Percentiles rank a stretch among this genome's conserved stretches.
These are phyloP conservation scores for Rehmannia glutinosa DNA, from an alignment of 257 asterid species.

Conservation along the genomic window DNA sequence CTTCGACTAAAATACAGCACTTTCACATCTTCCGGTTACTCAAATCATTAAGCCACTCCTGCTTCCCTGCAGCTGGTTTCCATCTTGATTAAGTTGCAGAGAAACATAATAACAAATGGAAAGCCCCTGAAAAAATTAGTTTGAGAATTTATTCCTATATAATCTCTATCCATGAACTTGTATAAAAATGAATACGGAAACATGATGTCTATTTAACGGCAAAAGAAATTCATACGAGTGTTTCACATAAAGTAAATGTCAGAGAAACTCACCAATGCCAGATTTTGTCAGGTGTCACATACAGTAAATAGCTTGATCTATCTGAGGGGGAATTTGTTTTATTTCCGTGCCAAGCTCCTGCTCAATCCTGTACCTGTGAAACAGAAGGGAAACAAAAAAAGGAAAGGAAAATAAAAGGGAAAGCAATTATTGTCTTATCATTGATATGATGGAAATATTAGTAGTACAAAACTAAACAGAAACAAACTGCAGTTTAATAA, in stretches of 20 bases:
- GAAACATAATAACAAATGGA: background rate
- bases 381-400: background rate
- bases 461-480: background rate
- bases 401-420: background rate
- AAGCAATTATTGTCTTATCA: no score
- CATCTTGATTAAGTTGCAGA: background rate
- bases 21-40: background rate
- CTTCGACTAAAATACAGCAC: slow-evolving; percentile 21
- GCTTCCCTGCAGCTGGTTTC: background rate
- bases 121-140: background rate
- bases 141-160: background rate
- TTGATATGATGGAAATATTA: background rate
- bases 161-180: background rate
- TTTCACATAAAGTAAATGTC: no score
- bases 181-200: background rate
- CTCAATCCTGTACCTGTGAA: background rate
- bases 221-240: no score
- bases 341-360: background rate
- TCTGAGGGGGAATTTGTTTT: background rate
- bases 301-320: background rate
- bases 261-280: slow-evolving; percentile 6
- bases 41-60: background rate
- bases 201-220: background rate
- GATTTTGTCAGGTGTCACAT: background rate
- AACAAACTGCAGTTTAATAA: background rate